A percentile compares a stretch with the other conserved stretches of the same genome.
These are phyloP conservation scores for Pleurotus tuber-regium DNA, from an alignment of 768 basidiomycete species.

Conservation along the genomic window DNA sequence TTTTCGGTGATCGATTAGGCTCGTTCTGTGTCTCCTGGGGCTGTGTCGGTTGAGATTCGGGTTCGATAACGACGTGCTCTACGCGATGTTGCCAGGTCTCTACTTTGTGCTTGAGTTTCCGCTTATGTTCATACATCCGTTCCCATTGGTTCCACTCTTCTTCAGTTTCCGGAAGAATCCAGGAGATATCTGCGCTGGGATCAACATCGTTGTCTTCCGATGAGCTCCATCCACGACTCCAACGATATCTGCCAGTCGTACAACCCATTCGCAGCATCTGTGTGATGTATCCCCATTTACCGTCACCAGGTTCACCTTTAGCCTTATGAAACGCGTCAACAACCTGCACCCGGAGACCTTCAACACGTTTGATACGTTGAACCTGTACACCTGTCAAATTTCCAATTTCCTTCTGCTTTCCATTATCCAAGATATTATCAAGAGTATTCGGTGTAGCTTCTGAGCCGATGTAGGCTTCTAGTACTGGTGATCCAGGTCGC, in stretches of 20 bases:
- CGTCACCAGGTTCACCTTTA: conserved; percentile 36
- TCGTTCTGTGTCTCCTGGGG: conserved; percentile 21
- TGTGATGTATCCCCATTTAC: conserved; percentile 45
- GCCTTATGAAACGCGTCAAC: conserved; percentile 31
- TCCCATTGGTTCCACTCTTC: conserved; percentile 49
- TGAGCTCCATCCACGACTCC: conserved; percentile 21
- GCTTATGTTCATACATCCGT: conserved; percentile 27
- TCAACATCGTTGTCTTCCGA: conserved; percentile 21
- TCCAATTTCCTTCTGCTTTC: background rate
- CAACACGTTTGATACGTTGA: conserved; percentile 19
- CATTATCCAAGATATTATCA: too few relatives aligned
- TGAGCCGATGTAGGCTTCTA: background rate
- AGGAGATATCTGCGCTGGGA: conserved; percentile 29
- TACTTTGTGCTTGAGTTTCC: conserved; percentile 22
- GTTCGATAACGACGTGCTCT: conserved; percentile 20
- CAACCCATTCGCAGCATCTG: conserved; percentile 37
- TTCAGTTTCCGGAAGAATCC: conserved; percentile 41
- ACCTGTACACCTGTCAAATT: conserved; percentile 1
- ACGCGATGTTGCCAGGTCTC: conserved; percentile 19
- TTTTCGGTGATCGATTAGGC: background rate
- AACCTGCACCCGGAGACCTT: conserved; percentile 31
- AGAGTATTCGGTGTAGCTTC: background rate
- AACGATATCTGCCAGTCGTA: conserved; percentile 34
- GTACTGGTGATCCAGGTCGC: conserved; percentile 7
- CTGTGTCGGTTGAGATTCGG: conserved; percentile 36